Conservation (phyloP, 2,329 filamentous ascomycete species). For the Clonostachys chloroleuca region DNA sequence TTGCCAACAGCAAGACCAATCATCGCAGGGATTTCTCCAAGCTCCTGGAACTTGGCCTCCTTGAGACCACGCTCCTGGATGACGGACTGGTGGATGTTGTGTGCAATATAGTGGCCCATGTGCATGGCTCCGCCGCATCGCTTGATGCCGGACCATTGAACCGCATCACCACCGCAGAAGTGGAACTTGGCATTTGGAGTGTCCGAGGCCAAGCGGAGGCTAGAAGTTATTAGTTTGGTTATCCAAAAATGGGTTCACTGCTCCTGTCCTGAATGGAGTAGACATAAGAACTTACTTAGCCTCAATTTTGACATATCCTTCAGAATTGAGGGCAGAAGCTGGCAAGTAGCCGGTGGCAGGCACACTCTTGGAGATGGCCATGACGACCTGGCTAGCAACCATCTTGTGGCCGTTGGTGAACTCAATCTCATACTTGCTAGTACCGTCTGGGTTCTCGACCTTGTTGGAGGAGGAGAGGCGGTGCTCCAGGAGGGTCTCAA, state of each 20-base stretch:
- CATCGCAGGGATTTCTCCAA: slow-evolving; percentile 55
- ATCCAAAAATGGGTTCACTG: not conserved
- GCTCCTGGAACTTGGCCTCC: slow-evolving; percentile 6
- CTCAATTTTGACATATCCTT: slow-evolving; percentile 62
- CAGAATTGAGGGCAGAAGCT: slow-evolving; percentile 47
- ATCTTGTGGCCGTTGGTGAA: slow-evolving; percentile 58
- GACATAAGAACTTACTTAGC: slow-evolving; percentile 35
- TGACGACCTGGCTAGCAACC: slow-evolving; percentile 60
- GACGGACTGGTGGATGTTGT: slow-evolving; percentile 64
- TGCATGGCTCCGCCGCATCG: slow-evolving; percentile 74
- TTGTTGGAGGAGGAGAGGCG: slow-evolving; percentile 46
- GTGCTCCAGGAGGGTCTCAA: slow-evolving; percentile 60
- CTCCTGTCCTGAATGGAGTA: not conserved
- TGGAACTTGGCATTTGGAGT: slow-evolving; percentile 56
- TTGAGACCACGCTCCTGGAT: slow-evolving; percentile 22
- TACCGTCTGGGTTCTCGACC: slow-evolving; percentile 36
- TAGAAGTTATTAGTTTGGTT: slow-evolving; percentile 12
- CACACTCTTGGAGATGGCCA: slow-evolving; percentile 60
- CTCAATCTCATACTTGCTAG: slow-evolving; percentile 39
- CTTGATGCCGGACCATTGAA: slow-evolving; percentile 73
- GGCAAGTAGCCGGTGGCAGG: slow-evolving; percentile 64
- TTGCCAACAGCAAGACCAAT: slow-evolving; percentile 71
- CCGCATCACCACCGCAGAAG: slow-evolving; percentile 67
- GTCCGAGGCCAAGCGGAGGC: slow-evolving; percentile 45
- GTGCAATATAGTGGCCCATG: slow-evolving; percentile 61